Base-by-base conservation (phyloP, 805 yeast species). In the Ogataea thermomethanolica region DNA sequence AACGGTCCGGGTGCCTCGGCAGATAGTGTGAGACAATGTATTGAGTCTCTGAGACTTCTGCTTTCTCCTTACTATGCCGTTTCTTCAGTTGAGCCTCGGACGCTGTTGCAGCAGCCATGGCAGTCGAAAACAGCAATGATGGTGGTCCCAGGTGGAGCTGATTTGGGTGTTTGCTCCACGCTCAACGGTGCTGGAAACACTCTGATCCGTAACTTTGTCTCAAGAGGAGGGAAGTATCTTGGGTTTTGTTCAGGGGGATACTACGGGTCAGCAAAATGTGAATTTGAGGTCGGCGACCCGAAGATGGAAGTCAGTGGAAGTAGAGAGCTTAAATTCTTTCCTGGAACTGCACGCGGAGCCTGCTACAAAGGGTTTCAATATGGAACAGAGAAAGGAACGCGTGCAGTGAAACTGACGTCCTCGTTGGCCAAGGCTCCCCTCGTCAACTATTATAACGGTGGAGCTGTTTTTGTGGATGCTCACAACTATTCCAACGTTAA, bases 231-330 rank as follows among this genome's bases (percentile, higher is more conserved):
- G 2, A 67, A 70, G 35, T 88, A 68, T 54, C 61, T 91, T 14
- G 99, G 99, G 0, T 78, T 93, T 48, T 93, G 99, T 64, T 93
- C 99, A 8, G 99, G 99, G 30, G 98, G 85, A 0, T 93, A 93
- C 63, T 93, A 78, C 56, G 91, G 81, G 1, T 73, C 90, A 9
- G 62, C 73, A 0, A 62, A 81, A 29, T 81, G 85, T 49, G 97
- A 91, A 56, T 93, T 93, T 59, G 96, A 87, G 51, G 81, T 75
- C 23, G 95, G 93, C 2, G 67, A 78, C 50, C 74, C 78, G 0
- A 44, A 43, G 1, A 67, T 87, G 73, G 96, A 87, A 56, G 96
- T 93, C 3, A 70, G 81, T 34, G 99, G 99, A 0, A 61, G 83
- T 1, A 71, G 99, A 49, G 97, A 93, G 50, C 68, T 93, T 53